Evolutionary conservation across 2,329 filamentous ascomycete genomes (phyloP).

Genomic region (Eurotiales sp.): DNA sequence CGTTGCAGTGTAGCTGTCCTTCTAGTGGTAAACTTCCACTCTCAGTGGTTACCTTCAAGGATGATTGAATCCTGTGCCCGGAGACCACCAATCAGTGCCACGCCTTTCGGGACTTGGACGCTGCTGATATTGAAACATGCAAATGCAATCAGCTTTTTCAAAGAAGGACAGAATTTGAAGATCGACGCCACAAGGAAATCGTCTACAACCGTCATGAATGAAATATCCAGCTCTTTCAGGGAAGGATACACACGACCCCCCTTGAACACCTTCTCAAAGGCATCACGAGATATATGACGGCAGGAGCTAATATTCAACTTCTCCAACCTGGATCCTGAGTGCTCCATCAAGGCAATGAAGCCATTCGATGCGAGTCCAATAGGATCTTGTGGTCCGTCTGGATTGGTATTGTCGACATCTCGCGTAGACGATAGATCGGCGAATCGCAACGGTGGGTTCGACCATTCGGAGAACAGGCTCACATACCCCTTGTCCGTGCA

Average conservation of each 20-base stretch:
- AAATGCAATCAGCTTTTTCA: conserved; percentile 58
- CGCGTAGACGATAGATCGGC: conserved; percentile 76
- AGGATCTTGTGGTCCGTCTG: conserved; percentile 58
- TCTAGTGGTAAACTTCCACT: too few relatives aligned
- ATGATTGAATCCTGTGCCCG: conserved; percentile 55
- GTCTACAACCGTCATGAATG: conserved; percentile 55
- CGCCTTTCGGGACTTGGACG: conserved; percentile 53
- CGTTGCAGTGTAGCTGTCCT: too few relatives aligned
- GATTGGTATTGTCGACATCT: conserved; percentile 67
- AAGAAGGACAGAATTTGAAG: conserved; percentile 43
- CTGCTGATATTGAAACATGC: conserved; percentile 59
- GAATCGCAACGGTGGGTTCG: conserved; percentile 65
- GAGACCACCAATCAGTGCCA: conserved; percentile 59
- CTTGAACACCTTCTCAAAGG: conserved; percentile 72
- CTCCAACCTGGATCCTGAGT: conserved; percentile 66
- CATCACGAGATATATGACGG: conserved; percentile 69
- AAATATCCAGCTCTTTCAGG: conserved; percentile 69
- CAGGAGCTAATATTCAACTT: conserved; percentile 77
- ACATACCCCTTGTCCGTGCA: conserved; percentile 73
- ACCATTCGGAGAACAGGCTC: conserved; percentile 70
- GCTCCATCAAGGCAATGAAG: conserved; percentile 77
- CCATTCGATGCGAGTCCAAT: conserved; percentile 72
- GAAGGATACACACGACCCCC: conserved; percentile 60
- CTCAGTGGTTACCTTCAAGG: conserved; percentile 21
- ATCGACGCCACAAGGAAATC: conserved; percentile 43